phyloP scores from a whole-genome alignment of 2,329 filamentous ascomycete species.

The Cladorrhinum sp. region DNA sequence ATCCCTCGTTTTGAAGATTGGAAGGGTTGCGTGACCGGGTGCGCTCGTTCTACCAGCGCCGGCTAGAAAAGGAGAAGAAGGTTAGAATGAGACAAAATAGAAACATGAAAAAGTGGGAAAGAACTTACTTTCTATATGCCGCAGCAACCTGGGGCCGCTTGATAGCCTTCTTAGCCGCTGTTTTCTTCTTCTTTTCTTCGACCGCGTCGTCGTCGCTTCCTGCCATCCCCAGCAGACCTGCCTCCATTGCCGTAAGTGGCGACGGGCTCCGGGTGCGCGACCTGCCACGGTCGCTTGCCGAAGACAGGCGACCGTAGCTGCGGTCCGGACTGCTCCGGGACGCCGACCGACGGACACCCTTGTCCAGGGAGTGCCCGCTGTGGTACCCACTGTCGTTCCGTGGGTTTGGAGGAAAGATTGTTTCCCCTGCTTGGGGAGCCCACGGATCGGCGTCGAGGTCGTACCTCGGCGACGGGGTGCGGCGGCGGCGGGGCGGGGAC shows the following conservation, averaged over 20 bases:
- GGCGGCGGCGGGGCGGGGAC: neutral
- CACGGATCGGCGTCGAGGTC: conserved; percentile 21
- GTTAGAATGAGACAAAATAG: neutral
- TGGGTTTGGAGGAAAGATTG: conserved; percentile 10
- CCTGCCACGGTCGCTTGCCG: neutral
- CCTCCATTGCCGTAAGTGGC: conserved; percentile 22
- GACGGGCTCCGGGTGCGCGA: conserved; percentile 23
- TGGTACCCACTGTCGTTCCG: conserved; percentile 32
- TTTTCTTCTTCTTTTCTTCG: conserved; percentile 14
- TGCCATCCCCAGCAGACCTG: conserved; percentile 22
- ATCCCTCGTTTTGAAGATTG: neutral
- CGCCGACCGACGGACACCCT: conserved; percentile 16
- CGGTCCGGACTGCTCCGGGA: conserved; percentile 15
- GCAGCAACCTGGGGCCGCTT: conserved; percentile 23
- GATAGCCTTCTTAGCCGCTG: conserved; percentile 19
- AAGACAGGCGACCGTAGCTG: conserved; percentile 1
- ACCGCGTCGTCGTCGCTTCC: neutral
- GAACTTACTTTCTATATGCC: conserved; percentile 20
- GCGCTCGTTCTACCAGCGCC: neutral
- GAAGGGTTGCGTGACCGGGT: neutral
- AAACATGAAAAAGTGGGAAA: neutral
- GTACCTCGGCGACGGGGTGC: conserved; percentile 11
- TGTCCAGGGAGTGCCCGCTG: conserved; percentile 27
- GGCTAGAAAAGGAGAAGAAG: neutral
- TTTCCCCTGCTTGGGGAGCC: conserved; percentile 27